Evolutionary conservation across 768 basidiomycete genomes (phyloP).

Genomic region (Pholiota microspora): DNA sequence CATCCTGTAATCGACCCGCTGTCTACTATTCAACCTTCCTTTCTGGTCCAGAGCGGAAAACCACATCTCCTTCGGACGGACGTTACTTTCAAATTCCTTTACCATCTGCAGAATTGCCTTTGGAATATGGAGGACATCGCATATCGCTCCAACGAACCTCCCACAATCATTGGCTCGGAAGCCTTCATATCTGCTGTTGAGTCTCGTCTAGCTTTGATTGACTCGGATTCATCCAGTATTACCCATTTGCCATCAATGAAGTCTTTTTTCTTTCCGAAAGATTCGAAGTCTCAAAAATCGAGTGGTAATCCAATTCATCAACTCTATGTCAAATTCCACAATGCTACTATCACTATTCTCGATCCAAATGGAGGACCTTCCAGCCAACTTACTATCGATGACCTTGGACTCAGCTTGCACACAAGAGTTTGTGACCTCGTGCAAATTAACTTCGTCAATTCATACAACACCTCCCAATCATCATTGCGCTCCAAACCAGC

Average conservation of each 20-base stretch:
- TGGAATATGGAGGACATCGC: conserved; percentile 37
- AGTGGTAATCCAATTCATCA: conserved; percentile 4
- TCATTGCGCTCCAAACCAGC: conserved; percentile 38
- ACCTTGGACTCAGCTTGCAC: conserved; percentile 25
- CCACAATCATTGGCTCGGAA: conserved; percentile 19
- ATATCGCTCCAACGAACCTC: conserved; percentile 2
- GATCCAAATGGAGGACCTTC: conserved; percentile 31
- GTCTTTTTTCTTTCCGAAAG: conserved; percentile 21
- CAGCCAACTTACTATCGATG: conserved; percentile 34
- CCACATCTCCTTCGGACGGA: conserved; percentile 69
- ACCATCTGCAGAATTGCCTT: conserved; percentile 71
- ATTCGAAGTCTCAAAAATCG: background rate
- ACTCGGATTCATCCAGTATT: conserved; percentile 39
- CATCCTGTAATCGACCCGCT: conserved; percentile 65
- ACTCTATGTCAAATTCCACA: conserved; percentile 26
- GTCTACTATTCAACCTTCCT: conserved; percentile 83
- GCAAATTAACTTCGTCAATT: conserved; percentile 22
- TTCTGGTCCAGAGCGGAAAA: conserved; percentile 71
- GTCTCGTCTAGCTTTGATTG: conserved; percentile 30
- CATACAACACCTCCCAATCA: conserved; percentile 42
- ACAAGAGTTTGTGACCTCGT: conserved; percentile 23
- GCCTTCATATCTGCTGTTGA: conserved; percentile 32
- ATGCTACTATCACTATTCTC: conserved; percentile 29
- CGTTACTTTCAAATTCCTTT: conserved; percentile 70
- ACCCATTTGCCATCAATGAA: conserved; percentile 28